Evolutionary conservation across 345 rosid species (phyloP).

Genomic region (Hibiscus mutabilis): DNA sequence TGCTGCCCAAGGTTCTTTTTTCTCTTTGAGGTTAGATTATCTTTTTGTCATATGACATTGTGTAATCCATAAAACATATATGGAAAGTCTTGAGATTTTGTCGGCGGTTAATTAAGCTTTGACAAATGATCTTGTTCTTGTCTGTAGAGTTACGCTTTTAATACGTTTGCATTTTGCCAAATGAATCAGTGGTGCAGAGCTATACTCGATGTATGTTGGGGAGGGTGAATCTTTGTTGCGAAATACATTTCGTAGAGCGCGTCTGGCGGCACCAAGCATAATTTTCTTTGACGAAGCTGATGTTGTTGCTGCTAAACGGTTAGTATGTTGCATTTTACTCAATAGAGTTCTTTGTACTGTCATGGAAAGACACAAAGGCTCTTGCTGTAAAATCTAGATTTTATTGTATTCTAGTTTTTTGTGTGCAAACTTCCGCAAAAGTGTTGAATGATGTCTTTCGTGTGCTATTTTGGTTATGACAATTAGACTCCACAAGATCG

Average conservation of each 20-base stretch:
- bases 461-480: not conserved
- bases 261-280: conserved; percentile 91
- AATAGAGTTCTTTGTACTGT: not conserved
- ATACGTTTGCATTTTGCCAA: not conserved
- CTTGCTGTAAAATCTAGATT: not conserved
- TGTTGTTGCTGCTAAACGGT: conserved; percentile 80
- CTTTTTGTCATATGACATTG: not conserved
- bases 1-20: conserved; percentile 90
- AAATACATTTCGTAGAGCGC: conserved; percentile 81
- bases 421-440: not conserved
- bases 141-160: not conserved
- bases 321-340: conserved; percentile 11
- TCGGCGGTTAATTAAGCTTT: not conserved
- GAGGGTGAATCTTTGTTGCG: conserved; percentile 94
- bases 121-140: not conserved
- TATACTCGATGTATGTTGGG: conserved; percentile 95
- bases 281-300: conserved; percentile 94
- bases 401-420: not conserved
- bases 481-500: not conserved
- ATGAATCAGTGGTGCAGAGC: conserved; percentile 74
- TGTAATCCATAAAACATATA: not conserved
- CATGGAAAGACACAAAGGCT: not conserved
- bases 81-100: not conserved
- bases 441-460: not conserved
- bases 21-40: conserved; percentile 59